phyloP scores from a whole-genome alignment of 371 early-diverging fungal species.

The Apophysomyces elegans region DNA sequence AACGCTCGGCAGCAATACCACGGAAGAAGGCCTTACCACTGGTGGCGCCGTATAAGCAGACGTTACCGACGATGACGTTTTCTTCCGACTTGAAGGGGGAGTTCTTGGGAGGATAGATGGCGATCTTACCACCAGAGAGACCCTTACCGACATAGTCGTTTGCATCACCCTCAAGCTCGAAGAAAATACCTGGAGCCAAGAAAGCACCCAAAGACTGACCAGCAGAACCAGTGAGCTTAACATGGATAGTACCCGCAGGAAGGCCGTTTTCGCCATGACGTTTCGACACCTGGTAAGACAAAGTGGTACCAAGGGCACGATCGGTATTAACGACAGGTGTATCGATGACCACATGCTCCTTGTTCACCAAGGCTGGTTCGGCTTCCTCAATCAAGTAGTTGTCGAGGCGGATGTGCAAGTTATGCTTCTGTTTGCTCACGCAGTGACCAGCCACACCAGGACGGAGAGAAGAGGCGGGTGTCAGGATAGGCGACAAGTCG shows the following conservation, averaged over 20 bases:
- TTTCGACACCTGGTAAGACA: constrained; percentile 88
- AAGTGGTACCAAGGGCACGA: constrained; percentile 90
- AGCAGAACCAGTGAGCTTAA: constrained; percentile 90
- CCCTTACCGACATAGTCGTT: constrained; percentile 99
- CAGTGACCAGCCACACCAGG: constrained; percentile 86
- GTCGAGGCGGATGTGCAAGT: constrained; percentile 15
- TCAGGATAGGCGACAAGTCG: constrained; percentile 87
- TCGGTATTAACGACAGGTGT: constrained; percentile 91
- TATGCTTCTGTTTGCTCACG: constrained; percentile 49
- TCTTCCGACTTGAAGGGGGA: constrained; percentile 79
- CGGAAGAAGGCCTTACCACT: constrained; percentile 89
- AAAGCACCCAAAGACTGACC: constrained; percentile 97
- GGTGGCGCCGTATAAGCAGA: constrained; percentile 97
- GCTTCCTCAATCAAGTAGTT: constrained; percentile 78
- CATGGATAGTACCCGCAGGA: constrained; percentile 83
- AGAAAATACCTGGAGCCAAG: constrained; percentile 87
- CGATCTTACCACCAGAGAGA: constrained; percentile 88
- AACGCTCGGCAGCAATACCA: constrained; percentile 97
- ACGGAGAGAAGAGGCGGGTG: constrained; percentile 85
- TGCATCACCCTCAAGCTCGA: constrained; percentile 95
- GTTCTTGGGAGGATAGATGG: constrained; percentile 86
- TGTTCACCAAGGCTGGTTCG: constrained; percentile 68
- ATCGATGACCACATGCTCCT: constrained; percentile 63
- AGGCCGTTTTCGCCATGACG: constrained; percentile 84
- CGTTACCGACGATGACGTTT: constrained; percentile 95